Percentiles rank a stretch among this genome's conserved stretches.
These are phyloP conservation scores for Teratosphaeria epicoccoides DNA, from an alignment of 2,329 filamentous ascomycete species.

Conservation along the genomic window DNA sequence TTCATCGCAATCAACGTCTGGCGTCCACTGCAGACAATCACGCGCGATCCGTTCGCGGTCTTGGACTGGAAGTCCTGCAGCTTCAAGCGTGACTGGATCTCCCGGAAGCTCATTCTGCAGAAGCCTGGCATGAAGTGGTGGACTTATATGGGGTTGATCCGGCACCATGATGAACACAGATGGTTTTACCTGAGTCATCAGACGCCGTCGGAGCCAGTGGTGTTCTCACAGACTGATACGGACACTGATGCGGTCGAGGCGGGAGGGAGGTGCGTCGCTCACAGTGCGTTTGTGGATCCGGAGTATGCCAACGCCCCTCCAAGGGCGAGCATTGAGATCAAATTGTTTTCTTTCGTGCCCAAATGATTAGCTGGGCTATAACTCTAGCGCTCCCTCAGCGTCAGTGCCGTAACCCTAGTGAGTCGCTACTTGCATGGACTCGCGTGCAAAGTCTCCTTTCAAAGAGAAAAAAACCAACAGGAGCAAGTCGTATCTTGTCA, in stretches of 20 bases:
- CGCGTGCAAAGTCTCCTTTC: too few relatives aligned
- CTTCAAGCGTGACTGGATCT: not conserved
- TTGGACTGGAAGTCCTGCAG: not conserved
- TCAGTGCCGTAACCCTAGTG: too few relatives aligned
- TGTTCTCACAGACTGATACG: not conserved
- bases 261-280: not conserved
- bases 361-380: too few relatives aligned
- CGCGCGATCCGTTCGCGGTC: not conserved
- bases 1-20: not conserved
- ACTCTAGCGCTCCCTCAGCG: too few relatives aligned
- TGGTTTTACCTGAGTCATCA: not conserved
- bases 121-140: not conserved
- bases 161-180: not conserved
- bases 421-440: too few relatives aligned
- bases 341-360: not conserved
- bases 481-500: too few relatives aligned
- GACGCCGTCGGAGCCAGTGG: not conserved
- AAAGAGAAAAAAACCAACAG: too few relatives aligned
- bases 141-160: not conserved
- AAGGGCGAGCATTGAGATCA: not conserved
- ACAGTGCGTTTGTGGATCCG: not conserved
- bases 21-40: not conserved
- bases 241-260: not conserved
- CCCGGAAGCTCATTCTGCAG: not conserved
- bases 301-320: not conserved